Conservation (phyloP, 2,329 filamentous ascomycete genomes). For the Fusarium sarcochroum region DNA sequence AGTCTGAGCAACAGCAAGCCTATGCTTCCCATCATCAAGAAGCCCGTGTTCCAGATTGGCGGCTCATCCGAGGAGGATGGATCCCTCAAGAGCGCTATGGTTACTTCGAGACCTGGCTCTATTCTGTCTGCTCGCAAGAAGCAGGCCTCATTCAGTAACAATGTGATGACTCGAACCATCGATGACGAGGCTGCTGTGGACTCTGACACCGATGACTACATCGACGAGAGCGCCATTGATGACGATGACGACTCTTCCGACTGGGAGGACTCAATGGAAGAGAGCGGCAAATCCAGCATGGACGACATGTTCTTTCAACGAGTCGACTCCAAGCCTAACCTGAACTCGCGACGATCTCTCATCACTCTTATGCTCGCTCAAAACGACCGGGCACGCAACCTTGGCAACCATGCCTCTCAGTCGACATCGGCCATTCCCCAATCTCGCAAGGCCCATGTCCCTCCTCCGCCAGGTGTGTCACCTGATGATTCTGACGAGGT, state of each 20-base stretch:
- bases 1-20: conserved; percentile 61
- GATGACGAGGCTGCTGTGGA: conserved; percentile 68
- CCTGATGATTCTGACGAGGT: conserved; percentile 74
- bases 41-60: too few relatives aligned
- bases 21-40: conserved; percentile 50
- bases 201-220: conserved; percentile 75
- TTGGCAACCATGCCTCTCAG: conserved; percentile 78
- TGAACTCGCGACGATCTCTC: conserved; percentile 88
- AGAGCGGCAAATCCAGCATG: conserved; percentile 86
- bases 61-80: too few relatives aligned
- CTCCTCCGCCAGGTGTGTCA: conserved; percentile 63
- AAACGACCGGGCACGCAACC: conserved; percentile 76
- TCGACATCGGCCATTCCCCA: conserved; percentile 78
- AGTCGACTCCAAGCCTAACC: conserved; percentile 87
- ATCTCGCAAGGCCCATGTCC: conserved; percentile 64
- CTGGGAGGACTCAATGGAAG: conserved; percentile 78
- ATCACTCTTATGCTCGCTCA: conserved; percentile 90
- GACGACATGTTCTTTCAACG: conserved; percentile 90
- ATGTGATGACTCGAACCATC: conserved; percentile 79
- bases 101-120: conserved; percentile 61
- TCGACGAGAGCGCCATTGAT: conserved; percentile 87
- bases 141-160: too few relatives aligned
- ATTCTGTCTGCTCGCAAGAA: conserved; percentile 78
- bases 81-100: too few relatives aligned
- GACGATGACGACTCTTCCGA: conserved; percentile 75